Base-by-base conservation (phyloP, 208 protist species). In the Angomonas desouzai region DNA sequence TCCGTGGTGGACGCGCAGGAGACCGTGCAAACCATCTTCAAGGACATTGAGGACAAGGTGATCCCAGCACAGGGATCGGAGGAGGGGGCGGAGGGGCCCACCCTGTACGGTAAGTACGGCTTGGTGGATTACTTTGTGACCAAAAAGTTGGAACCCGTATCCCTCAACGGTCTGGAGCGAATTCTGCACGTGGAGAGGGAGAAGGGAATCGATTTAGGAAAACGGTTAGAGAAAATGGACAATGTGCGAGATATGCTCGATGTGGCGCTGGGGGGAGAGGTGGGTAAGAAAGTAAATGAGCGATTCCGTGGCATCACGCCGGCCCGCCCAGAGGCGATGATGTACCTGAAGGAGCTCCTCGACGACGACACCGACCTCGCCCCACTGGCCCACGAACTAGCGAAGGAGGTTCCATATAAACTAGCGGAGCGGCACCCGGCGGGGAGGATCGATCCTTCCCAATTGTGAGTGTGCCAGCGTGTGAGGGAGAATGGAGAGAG, bases 361-460 rank as follows among this genome's bases (percentile, higher is more conserved):
- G 88, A 94, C 63, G 88, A 94, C 62, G 83, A 88, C 53, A 94
- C 88, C n/a, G 85, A 94, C 48, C 55, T 94, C 16, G 72, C 78
- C 0, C 74, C 83, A 33, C 63, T 94, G 33, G 84, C 88, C 25
- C 70, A 75, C 20, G 68, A 76, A 55, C 64, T 94, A 18, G 84
- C 85, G 34, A 80, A 76, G 59, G 85, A 94, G 13, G 66, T 94
- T 40, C 83, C 85, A 4, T 64, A 68, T 16, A 53, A 72, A 30
- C 77, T 94, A 62, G 83, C 80, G 11, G 68, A 76, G 56, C 61
- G 89, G 61, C 82, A 88, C 64, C 83, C 88, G 0, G 70, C 79
- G 13, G 83, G 88, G 10, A 48, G 51, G 45, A 85, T 94, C 60
- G 48, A 77, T 20, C 84, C 85, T 11, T 67, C 47, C 0, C 84